phyloP scores from a whole-genome alignment of 768 basidiomycete species.

The Kwoniella botswanensis region DNA sequence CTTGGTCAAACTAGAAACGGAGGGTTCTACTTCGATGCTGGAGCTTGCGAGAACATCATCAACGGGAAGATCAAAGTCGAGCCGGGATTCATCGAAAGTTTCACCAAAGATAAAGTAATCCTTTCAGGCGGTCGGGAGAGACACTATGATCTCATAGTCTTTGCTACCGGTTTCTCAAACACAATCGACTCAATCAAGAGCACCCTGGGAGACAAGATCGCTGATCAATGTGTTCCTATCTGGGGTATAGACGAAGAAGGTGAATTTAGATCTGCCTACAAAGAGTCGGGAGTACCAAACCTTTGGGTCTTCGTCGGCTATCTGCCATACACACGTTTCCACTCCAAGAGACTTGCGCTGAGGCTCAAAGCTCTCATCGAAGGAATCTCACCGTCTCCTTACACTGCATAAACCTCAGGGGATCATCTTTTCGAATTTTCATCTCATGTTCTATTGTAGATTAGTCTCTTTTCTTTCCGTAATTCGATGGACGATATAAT shows the following conservation, averaged over 20 bases:
- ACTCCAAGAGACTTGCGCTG: conserved; percentile 32
- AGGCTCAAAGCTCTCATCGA: conserved; percentile 34
- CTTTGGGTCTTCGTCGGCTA: conserved; percentile 36
- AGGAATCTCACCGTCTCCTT: conserved; percentile 17
- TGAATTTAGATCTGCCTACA: conserved; percentile 32
- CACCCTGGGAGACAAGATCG: conserved; percentile 32
- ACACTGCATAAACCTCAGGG: neutral
- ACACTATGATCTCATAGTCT: conserved; percentile 35
- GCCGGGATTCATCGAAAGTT: conserved; percentile 30
- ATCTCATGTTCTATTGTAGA: no score
- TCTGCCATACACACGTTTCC: conserved; percentile 27
- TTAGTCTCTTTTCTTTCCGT: no score
- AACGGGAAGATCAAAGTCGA: conserved; percentile 41
- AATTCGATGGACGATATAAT: no score
- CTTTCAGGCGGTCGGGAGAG: conserved; percentile 27
- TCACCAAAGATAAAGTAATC: conserved; percentile 29
- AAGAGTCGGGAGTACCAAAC: conserved; percentile 24
- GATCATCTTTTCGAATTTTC: no score
- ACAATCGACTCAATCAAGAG: conserved; percentile 35
- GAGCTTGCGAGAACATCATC: conserved; percentile 35
- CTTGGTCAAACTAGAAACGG: conserved; percentile 30
- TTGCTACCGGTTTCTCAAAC: conserved; percentile 40
- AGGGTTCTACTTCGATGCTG: conserved; percentile 42
- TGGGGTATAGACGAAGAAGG: conserved; percentile 44
- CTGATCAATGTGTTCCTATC: conserved; percentile 22